phyloP scores from a whole-genome alignment of 331 rosid species.

The Quercus tomentella region DNA sequence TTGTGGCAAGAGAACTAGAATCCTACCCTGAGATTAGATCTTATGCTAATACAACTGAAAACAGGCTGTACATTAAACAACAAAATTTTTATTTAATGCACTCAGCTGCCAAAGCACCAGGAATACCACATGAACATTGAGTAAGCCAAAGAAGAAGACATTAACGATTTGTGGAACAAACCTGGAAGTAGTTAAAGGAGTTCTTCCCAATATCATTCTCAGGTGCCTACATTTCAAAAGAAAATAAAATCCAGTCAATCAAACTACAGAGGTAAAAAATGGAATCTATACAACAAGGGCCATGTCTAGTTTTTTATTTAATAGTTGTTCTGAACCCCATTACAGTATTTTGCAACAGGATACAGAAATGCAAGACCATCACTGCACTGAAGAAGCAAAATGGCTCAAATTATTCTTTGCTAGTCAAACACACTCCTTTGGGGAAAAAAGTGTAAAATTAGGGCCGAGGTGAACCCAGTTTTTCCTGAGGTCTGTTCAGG shows the following conservation, averaged over 20 bases:
- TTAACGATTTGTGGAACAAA: slow-evolving; percentile 25
- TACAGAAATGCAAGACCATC: background rate
- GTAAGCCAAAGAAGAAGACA: background rate
- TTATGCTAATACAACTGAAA: background rate
- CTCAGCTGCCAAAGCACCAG: background rate
- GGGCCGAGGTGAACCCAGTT: background rate
- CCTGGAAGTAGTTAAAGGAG: slow-evolving; percentile 93
- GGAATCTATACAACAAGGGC: background rate
- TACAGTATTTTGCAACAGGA: background rate
- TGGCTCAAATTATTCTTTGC: background rate
- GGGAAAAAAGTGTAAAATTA: background rate
- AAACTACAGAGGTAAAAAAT: background rate
- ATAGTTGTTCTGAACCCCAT: background rate
- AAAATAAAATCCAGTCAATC: slow-evolving; percentile 24
- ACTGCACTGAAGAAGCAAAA: background rate
- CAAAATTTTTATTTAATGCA: background rate
- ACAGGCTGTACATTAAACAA: background rate
- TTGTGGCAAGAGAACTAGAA: background rate
- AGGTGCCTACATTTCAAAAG: slow-evolving; percentile 53
- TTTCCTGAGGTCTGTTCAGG: background rate
- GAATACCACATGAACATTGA: background rate
- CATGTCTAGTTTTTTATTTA: background rate
- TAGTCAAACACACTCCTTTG: background rate
- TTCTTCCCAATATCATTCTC: slow-evolving; percentile 95
- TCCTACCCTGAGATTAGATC: background rate